These are phyloP conservation scores for Pezicula rhizophila DNA, from an alignment of 2,329 filamentous ascomycete genomes.

Conservation along the genomic window DNA sequence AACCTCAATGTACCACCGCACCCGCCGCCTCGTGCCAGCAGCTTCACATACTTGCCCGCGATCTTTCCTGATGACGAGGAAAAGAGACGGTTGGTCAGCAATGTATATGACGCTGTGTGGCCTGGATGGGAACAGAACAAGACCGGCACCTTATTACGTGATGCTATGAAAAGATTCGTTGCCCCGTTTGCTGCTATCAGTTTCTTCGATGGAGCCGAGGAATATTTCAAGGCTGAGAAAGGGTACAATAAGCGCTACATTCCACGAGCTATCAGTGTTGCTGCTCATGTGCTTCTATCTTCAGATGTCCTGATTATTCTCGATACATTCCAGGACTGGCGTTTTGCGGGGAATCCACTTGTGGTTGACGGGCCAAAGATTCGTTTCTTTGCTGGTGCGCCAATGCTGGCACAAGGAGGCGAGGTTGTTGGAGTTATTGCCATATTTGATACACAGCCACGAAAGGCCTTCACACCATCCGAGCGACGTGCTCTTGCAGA, in stretches of 20 bases:
- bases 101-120: slow-evolving; percentile 19
- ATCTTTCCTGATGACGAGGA: slow-evolving; percentile 24
- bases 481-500: slow-evolving; percentile 24
- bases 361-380: slow-evolving; percentile 22
- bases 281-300: slow-evolving; percentile 30
- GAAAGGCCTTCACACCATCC: slow-evolving; percentile 18
- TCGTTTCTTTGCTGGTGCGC: slow-evolving; percentile 32
- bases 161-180: slow-evolving; percentile 23
- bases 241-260: slow-evolving; percentile 23
- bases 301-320: slow-evolving; percentile 28
- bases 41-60: slow-evolving; percentile 24
- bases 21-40: slow-evolving; percentile 20
- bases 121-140: slow-evolving; percentile 14
- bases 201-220: slow-evolving; percentile 26
- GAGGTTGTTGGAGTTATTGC: slow-evolving; percentile 26
- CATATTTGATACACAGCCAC: slow-evolving; percentile 23
- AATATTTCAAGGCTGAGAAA: slow-evolving; percentile 27
- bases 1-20: slow-evolving; percentile 29
- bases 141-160: slow-evolving; percentile 14
- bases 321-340: slow-evolving; percentile 31
- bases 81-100: slow-evolving; percentile 15
- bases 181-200: slow-evolving; percentile 26
- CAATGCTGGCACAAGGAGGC: slow-evolving; percentile 25
- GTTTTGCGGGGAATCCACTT: slow-evolving; percentile 28
- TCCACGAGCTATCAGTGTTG: slow-evolving; percentile 26